Base-by-base conservation (phyloP, 208 protist species). In the Crithidia mellificae region DNA sequence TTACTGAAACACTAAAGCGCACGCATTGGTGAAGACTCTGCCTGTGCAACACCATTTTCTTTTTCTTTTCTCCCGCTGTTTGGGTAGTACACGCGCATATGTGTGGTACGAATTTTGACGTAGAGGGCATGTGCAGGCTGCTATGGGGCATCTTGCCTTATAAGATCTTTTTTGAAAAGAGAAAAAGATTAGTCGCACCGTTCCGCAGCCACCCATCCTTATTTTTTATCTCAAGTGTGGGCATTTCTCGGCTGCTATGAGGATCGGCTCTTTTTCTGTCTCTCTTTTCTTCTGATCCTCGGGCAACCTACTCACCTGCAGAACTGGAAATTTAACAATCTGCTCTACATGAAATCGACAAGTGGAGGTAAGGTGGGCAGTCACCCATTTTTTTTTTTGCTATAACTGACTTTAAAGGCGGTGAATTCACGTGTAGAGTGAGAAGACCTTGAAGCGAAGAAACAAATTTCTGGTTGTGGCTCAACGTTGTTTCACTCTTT, bases 21-120 rank as follows among this genome's bases (percentile, higher is more conserved):
- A 41, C 36, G 36, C 12, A 41, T 41, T 6, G 12, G 6, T 12
- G 36, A 41, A 6, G 36, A 15, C 12, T 12, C 6, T 41, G 36
- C 36, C 36, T 6, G 36, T 41, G 36, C 36, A 41, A 41, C 36
- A 41, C 36, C 12, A 15, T 15, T 12, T 12, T 41, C 36, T 6
- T 41, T 41, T 3, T 53, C 30, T 14, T 30, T 53, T 32, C 6
- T 24, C 25, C 2, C 43, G 27, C 43, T 27, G 32, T 29, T 59
- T 22, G 38, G 36, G 54, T 47, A 44, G 54, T 59, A 29, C 54
- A 32, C 22, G 54, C 54, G 54, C 54, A 47, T 59, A 47, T 30
- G 32, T 47, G 38, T 47, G 20, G 54, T 47, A 30, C 54, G 22
- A 47, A 43, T 19, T 15, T 6, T 25, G 30, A 27, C 15, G 30